phyloP scores from a whole-genome alignment of 75 land plant species.

The Sequoiadendron giganteum region DNA sequence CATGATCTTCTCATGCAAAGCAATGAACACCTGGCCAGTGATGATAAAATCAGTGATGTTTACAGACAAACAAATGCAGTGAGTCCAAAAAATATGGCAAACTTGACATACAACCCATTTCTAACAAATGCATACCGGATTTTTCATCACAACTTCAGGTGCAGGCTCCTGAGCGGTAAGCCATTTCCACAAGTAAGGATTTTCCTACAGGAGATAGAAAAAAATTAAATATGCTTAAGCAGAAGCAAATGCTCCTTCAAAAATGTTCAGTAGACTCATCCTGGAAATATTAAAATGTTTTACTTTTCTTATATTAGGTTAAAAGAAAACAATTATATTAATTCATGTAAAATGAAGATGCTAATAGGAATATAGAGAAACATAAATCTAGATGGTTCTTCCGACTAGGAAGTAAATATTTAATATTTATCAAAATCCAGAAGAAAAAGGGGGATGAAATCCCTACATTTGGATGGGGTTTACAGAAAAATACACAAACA shows the following conservation, averaged over 20 bases:
- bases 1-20: constrained; percentile 57
- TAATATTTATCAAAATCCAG: not conserved
- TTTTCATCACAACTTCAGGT: constrained; percentile 54
- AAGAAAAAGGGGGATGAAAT: not conserved
- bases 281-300: not conserved
- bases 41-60: not conserved
- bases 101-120: not conserved
- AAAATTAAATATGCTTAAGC: not conserved
- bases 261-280: not conserved
- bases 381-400: not conserved
- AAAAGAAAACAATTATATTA: not conserved
- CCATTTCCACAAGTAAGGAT: constrained; percentile 96
- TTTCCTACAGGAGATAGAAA: constrained; percentile 54
- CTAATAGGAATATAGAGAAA: not conserved
- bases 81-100: not conserved
- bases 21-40: constrained; percentile 57
- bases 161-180: constrained; percentile 79
- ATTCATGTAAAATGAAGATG: not conserved
- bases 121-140: constrained; percentile 57
- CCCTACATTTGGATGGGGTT: not conserved
- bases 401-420: not conserved
- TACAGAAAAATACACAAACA: not conserved
- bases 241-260: not conserved
- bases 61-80: not conserved
- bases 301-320: not conserved